Base-by-base conservation (phyloP, 1,284 basidiomycete species). In the Cyathus olla region DNA sequence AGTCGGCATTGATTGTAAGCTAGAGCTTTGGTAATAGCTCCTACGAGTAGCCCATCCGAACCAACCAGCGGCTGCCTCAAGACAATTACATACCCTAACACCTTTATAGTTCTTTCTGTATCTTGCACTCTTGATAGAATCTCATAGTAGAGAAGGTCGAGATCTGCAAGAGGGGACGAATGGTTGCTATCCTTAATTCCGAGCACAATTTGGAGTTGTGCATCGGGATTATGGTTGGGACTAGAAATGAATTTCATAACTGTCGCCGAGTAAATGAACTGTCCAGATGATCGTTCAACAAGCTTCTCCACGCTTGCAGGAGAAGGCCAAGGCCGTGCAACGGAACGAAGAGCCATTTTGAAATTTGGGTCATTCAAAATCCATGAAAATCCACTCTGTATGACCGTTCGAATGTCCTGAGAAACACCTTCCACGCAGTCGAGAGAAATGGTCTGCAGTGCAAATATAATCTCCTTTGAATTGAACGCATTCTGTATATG, bases 191-290 rank as follows among this genome's bases (percentile, higher is more conserved):
- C 3, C 17, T 19, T 21, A 21, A 71, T 64, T 39, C 69, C 44
- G 3, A 71, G 54, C 3, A 72, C 61, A 4, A 63, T 64, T 6
- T 74, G 66, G 21, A 75, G 62, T n/a, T 66, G 63, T 28, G 70
- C 66, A 3, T 62, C 61, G 1, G 73, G 73, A 37, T 65, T 27
- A 56, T 66, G 63, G 50, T 67, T 57, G 1, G 66, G 57, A 15
- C 66, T 65, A 31, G 66, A 67, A 28, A 75, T 61, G 46, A 67
- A 75, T 50, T 66, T 68, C 17, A 75, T 63, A 5, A 74, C 69
- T 2, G 69, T 69, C 8, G 63, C 58, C 1, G 71, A 70, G 56
- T 73, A 75, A 3, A 68, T 68, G 35, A 67, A 73, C 47, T 73
- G 70, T 2, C 73, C 70, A 5, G 64, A 62, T 10, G 72, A 63